Percentiles rank a stretch among this genome's conserved stretches.
These are phyloP conservation scores for Chlorella sorokiniana DNA, from an alignment of 139 green algal genomes.

Conservation along the genomic window DNA sequence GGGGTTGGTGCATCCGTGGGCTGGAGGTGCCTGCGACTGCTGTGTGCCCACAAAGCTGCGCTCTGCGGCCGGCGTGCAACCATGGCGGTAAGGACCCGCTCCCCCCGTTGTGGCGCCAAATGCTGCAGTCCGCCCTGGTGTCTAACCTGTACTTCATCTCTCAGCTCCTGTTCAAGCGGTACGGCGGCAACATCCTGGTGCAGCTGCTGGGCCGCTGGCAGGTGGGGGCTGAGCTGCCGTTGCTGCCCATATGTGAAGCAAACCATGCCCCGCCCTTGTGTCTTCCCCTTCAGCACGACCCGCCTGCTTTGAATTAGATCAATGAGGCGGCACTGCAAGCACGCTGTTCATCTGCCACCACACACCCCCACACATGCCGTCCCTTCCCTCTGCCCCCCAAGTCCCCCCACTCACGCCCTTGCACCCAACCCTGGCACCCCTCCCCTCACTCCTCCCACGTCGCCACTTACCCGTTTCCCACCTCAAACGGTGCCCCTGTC, in stretches of 20 bases:
- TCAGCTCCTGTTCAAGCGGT: constrained; percentile 98
- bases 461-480: background rate
- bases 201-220: constrained; percentile 86
- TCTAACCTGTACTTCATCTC: constrained; percentile 99
- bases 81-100: no score
- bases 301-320: no score
- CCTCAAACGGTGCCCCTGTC: background rate
- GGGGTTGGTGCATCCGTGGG: no score
- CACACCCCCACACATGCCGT: no score
- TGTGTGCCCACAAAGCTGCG: no score
- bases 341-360: no score
- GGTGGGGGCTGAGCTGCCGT: constrained; percentile 11
- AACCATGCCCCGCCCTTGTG: background rate
- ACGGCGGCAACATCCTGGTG: constrained; percentile 93
- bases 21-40: no score
- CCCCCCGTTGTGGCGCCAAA: background rate
- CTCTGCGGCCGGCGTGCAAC: no score
- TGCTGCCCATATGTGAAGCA: background rate
- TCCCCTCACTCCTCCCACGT: background rate
- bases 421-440: no score
- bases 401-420: no score
- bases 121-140: constrained; percentile 86
- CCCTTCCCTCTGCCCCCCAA: no score
- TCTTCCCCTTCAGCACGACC: background rate
- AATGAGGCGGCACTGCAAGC: no score